Conservation (phyloP, 2,329 filamentous ascomycete genomes). For the Fusarium temperatum region DNA sequence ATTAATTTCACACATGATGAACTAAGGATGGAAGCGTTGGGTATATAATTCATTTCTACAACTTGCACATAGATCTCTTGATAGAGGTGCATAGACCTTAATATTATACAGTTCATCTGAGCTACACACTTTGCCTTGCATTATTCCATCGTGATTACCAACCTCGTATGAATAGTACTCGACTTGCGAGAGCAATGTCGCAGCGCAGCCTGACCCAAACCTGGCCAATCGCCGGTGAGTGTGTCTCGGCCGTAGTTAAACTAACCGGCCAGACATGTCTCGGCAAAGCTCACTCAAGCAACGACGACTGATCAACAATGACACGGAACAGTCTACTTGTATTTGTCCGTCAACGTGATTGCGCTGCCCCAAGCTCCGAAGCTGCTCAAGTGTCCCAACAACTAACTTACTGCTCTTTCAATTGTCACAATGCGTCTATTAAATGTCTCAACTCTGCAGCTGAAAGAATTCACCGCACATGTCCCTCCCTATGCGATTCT, state of each 20-base stretch:
- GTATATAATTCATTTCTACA: slow-evolving; percentile 35
- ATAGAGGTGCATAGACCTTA: slow-evolving; percentile 32
- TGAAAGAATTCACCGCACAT: slow-evolving; percentile 2
- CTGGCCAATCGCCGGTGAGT: background rate
- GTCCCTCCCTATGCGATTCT: slow-evolving; percentile 11
- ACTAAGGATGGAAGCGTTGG: slow-evolving; percentile 26
- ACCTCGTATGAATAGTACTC: background rate
- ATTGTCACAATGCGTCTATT: background rate
- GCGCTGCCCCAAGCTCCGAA: background rate
- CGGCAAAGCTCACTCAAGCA: too few relatives aligned
- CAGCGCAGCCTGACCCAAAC: background rate
- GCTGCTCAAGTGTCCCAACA: background rate
- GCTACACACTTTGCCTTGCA: background rate
- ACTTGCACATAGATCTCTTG: slow-evolving; percentile 27
- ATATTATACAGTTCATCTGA: slow-evolving; percentile 20
- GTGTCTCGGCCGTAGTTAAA: background rate
- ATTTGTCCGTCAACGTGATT: background rate
- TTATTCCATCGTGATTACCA: background rate
- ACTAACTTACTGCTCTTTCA: background rate
- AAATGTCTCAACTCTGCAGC: slow-evolving; percentile 7
- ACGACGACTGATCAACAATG: background rate
- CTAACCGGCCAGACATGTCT: background rate
- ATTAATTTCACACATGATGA: slow-evolving; percentile 20
- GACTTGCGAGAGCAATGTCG: too few relatives aligned
- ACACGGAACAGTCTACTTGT: background rate